Conservation (phyloP, 2,329 filamentous ascomycete species). For the Coniochaeta hoffmannii region DNA sequence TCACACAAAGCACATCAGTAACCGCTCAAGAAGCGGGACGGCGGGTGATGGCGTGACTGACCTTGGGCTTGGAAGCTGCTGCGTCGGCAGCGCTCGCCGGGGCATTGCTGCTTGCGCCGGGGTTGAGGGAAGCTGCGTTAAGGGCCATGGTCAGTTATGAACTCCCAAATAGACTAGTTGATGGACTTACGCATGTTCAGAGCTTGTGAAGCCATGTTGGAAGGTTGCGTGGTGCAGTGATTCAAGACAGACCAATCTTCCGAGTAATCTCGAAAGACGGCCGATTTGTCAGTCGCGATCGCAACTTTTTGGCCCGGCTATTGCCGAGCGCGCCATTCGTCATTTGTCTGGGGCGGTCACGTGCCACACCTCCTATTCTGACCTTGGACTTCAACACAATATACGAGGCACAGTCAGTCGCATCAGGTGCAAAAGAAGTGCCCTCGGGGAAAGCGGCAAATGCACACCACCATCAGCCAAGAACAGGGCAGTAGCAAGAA, state of each 20-base stretch:
- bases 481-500: too few species aligned
- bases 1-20: not conserved
- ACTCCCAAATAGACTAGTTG: not conserved
- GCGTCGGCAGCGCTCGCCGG: constrained; percentile 9
- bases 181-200: not conserved
- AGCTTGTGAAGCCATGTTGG: constrained; percentile 1
- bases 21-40: not conserved
- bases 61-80: constrained; percentile 33
- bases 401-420: too few species aligned
- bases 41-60: constrained; percentile 12
- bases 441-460: too few species aligned
- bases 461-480: too few species aligned
- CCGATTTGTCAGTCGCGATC: constrained; percentile 3
- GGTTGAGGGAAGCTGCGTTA: constrained; percentile 3
- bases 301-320: constrained; percentile 1
- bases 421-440: too few species aligned
- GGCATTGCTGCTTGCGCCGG: constrained; percentile 19
- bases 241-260: not conserved
- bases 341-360: constrained; percentile 1
- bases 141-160: not conserved
- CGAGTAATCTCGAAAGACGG: too few species aligned
- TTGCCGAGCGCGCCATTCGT: not conserved
- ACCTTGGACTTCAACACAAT: not conserved
- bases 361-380: constrained; percentile 5
- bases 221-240: not conserved